These are phyloP conservation scores for Penicillium salamii DNA, from an alignment of 495 filamentous ascomycete species.

Conservation along the genomic window DNA sequence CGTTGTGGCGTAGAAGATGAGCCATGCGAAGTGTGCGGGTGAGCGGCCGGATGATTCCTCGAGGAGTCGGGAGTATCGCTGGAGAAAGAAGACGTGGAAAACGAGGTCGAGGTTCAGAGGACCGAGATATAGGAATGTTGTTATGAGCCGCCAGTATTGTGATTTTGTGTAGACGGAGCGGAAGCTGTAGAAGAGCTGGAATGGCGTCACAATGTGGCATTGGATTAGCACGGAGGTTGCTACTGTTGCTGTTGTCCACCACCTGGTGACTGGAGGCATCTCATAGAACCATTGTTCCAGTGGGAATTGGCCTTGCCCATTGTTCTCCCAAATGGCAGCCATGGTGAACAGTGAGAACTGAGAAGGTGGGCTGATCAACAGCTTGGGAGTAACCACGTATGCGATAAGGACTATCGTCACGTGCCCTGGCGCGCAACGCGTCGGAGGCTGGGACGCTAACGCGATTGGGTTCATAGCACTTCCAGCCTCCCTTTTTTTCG, in stretches of 20 bases:
- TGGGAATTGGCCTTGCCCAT: conserved; percentile 68
- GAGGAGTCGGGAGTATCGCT: conserved; percentile 91
- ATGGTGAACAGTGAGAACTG: conserved; percentile 18
- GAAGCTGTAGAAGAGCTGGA: conserved; percentile 96
- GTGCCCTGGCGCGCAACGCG: neutral
- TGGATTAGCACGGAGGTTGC: conserved; percentile 88
- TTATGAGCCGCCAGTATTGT: conserved; percentile 95
- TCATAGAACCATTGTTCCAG: conserved; percentile 97
- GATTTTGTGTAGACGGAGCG: conserved; percentile 84
- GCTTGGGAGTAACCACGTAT: neutral
- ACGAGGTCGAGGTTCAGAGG: conserved; percentile 90
- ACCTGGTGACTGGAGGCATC: conserved; percentile 91
- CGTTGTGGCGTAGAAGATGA: conserved; percentile 77
- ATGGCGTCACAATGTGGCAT: conserved; percentile 84
- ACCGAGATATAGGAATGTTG: conserved; percentile 96
- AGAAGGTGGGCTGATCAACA: conserved; percentile 1
- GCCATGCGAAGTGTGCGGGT: conserved; percentile 90
- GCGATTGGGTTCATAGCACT: conserved; percentile 4
- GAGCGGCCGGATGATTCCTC: conserved; percentile 90
- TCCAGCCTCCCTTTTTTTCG: neutral
- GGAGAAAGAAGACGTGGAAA: conserved; percentile 98
- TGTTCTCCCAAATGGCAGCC: conserved; percentile 48
- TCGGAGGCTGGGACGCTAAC: conserved; percentile 10
- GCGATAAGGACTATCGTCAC: conserved; percentile 8
- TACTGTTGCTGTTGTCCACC: conserved; percentile 94